Evolutionary conservation across 192 early-diverging fungal species (phyloP), one percentile per base, ranked within the genome.

Genomic region (Coemansia asiatica): DNA sequence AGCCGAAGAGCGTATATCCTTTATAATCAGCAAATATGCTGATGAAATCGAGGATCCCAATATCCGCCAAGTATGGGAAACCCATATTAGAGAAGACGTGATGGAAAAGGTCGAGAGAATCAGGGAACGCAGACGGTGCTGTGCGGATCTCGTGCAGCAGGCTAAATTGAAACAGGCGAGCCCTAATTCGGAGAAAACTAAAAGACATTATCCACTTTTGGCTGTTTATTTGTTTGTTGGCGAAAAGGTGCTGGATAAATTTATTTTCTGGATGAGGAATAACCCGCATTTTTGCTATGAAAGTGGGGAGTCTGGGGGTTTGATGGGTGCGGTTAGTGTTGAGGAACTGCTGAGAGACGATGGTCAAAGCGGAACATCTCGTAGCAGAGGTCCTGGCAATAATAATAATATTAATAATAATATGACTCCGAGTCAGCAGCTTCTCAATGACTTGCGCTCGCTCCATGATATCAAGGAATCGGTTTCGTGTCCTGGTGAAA

Each of bases 21-120:
- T 22, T 1, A 44, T 54, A 29, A 54, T 79, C 31, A 10, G 54
- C 46, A 1, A 48, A 61, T 62, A 68, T 6, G 53, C 58, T 1
- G 6, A 29, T 0, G 63, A 61, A 5, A 79, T 79, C 15, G 22
- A 53, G 1, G 64, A 69, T 46, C 60, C 62, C 0, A 57, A 50
- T 18, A 29, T 73, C 2, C 65, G 76, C 22, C 54, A 15, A 0
- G 62, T 79, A n/a, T 79, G 76, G 76, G 76, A 79, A 57, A 18
- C 25, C 15, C 70, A 73, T 22, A 26, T 79, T 12, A 61, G 76
- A 36, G 31, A 58, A 3, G 76, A 79, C 28, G 63, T 66, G 2
- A 38, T 50, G 13, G 55, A 69, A 7, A 69, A 73, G 22, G 54
- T 79, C 19, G 40, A 66, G 51, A 23, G 76, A 0, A 63, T 79